phyloP scores from a whole-genome alignment of 2,329 filamentous ascomycete species.

The Colletotrichum paranaense region DNA sequence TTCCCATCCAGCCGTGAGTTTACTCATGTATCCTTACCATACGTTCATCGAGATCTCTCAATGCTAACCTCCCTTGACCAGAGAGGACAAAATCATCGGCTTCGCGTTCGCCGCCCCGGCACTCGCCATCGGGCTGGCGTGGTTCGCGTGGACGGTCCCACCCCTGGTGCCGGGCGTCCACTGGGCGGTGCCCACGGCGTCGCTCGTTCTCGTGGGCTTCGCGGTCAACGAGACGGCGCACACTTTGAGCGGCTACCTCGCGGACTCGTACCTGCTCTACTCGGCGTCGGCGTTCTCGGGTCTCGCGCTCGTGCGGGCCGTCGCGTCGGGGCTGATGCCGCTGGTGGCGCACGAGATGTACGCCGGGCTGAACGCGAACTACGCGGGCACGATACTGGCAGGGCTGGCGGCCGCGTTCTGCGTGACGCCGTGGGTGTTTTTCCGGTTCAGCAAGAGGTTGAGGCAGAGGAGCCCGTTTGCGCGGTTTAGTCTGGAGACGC shows the following conservation, averaged over 20 bases:
- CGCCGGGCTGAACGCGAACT: constrained; percentile 37
- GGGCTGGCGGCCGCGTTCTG: constrained; percentile 38
- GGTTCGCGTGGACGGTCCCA: constrained; percentile 60
- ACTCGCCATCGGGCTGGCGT: constrained; percentile 56
- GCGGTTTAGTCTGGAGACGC: constrained; percentile 38
- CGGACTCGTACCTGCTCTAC: constrained; percentile 41
- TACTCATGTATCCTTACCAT: not conserved
- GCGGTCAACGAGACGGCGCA: constrained; percentile 53
- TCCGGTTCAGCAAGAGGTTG: constrained; percentile 38
- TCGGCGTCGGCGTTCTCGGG: constrained; percentile 41
- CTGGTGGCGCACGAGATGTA: constrained; percentile 40
- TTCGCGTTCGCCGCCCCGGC: constrained; percentile 56
- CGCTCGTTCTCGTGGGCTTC: constrained; percentile 57
- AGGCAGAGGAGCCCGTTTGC: constrained; percentile 41
- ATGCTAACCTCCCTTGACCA: constrained; percentile 3
- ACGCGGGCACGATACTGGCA: constrained; percentile 39
- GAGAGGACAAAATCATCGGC: constrained; percentile 43
- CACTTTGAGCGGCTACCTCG: constrained; percentile 41
- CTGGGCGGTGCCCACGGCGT: constrained; percentile 53
- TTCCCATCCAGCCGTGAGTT: constrained; percentile 39
- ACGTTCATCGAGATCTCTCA: not conserved
- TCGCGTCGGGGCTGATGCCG: constrained; percentile 41
- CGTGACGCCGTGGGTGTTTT: constrained; percentile 37
- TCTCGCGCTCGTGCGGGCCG: constrained; percentile 40
- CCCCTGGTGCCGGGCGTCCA: constrained; percentile 45